These are phyloP conservation scores for Schwanniomyces etchellsii DNA, from an alignment of 1,139 yeast genomes.

Conservation along the genomic window DNA sequence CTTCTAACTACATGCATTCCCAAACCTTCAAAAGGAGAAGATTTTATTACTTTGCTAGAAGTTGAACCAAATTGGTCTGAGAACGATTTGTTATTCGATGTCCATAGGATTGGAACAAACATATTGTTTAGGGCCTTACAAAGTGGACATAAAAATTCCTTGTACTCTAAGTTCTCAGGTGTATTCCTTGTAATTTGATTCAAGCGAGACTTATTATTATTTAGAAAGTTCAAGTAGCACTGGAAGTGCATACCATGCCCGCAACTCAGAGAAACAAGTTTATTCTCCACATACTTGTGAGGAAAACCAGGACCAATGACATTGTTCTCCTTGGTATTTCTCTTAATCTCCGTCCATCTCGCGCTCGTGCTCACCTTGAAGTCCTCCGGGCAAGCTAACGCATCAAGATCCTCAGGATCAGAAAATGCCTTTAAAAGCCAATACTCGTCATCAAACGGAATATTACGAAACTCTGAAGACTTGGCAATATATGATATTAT, in stretches of 20 bases:
- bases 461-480: conserved; percentile 55
- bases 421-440: conserved; percentile 67
- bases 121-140: conserved; percentile 84
- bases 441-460: conserved; percentile 59
- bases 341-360: conserved; percentile 35
- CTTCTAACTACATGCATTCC: conserved; percentile 13
- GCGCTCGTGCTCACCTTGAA: conserved; percentile 17
- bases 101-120: conserved; percentile 69
- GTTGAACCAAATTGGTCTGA: conserved; percentile 13
- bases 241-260: conserved; percentile 91
- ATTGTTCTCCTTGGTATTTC: conserved; percentile 26
- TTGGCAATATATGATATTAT: conserved; percentile 56
- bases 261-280: conserved; percentile 70
- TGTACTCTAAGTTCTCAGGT: conserved; percentile 67
- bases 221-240: conserved; percentile 64
- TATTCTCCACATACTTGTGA: conserved; percentile 32
- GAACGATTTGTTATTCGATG: conserved; percentile 28
- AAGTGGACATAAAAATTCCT: conserved; percentile 82
- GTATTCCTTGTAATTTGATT: conserved; percentile 75
- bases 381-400: conserved; percentile 17
- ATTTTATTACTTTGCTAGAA: background rate
- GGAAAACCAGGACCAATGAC: conserved; percentile 75
- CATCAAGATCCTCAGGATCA: conserved; percentile 48
- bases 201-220: conserved; percentile 48
- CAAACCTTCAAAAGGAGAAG: conserved; percentile 10